Percentiles rank a stretch among this genome's conserved stretches.
Evolutionary conservation across 148 eudicot species (phyloP).

Genomic region (Rhododendron kiyosumense): DNA sequence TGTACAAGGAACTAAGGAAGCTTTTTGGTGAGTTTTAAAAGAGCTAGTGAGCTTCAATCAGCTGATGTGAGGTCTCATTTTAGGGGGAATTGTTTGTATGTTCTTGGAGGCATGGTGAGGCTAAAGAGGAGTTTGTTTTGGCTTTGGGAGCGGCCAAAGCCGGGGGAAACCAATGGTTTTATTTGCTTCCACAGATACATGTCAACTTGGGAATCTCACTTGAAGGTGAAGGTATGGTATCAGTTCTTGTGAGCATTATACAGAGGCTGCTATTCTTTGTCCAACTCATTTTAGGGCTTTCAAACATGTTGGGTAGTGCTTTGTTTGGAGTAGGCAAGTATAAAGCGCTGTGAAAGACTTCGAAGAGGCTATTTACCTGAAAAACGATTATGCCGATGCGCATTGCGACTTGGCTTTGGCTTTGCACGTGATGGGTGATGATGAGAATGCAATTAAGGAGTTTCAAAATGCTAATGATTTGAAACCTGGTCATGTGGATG

Average conservation of each 20-base stretch:
- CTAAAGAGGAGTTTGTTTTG: too few relatives aligned
- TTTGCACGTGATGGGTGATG: background rate
- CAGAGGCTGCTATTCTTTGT: constrained; percentile 89
- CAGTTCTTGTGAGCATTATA: constrained; percentile 94
- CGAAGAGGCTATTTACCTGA: constrained; percentile 87
- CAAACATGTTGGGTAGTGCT: constrained; percentile 95
- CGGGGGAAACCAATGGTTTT: too few relatives aligned
- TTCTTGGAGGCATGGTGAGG: constrained; percentile 28
- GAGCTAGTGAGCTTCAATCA: constrained; percentile 87
- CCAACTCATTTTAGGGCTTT: constrained; percentile 94
- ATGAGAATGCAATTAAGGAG: too few relatives aligned
- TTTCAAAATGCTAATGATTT: constrained; percentile 17
- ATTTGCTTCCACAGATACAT: too few relatives aligned
- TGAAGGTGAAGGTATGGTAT: constrained; percentile 92
- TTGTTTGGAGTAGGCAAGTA: constrained; percentile 89
- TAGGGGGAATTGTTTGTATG: constrained; percentile 48
- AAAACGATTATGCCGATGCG: constrained; percentile 92
- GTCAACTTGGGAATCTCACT: too few relatives aligned
- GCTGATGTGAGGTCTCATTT: constrained; percentile 95
- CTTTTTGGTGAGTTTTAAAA: constrained; percentile 72
- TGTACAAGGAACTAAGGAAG: constrained; percentile 74
- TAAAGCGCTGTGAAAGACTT: constrained; percentile 88
- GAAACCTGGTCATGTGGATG: too few relatives aligned
- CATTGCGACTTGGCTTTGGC: constrained; percentile 55
- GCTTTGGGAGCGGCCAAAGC: too few relatives aligned